A percentile compares a stretch with the other conserved stretches of the same genome.
These are phyloP conservation scores for Corymbia citriodora DNA, from an alignment of 441 rosid genomes.

Conservation along the genomic window DNA sequence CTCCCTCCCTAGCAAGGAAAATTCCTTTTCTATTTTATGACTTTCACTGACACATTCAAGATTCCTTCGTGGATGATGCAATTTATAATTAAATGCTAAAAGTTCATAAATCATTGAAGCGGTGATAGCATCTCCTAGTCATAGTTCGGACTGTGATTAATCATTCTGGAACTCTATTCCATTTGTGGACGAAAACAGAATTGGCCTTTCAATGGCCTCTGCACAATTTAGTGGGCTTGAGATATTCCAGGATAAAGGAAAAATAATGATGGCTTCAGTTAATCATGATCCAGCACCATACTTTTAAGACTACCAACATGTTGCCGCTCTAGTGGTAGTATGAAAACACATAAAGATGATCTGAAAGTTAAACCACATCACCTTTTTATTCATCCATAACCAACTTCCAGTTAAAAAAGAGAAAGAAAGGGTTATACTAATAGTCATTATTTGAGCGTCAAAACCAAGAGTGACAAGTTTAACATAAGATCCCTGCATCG, in stretches of 20 bases:
- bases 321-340: not conserved
- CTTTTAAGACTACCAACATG: not conserved
- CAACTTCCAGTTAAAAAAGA: not conserved
- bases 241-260: not conserved
- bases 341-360: not conserved
- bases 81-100: not conserved
- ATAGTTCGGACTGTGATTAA: not conserved
- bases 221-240: not conserved
- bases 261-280: not conserved
- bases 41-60: not conserved
- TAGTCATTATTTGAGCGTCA: not conserved
- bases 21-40: fast-evolving
- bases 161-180: not conserved
- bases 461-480: not conserved
- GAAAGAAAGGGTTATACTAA: not conserved
- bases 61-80: not conserved
- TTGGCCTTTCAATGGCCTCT: not conserved
- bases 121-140: not conserved
- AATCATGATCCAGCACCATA: not conserved
- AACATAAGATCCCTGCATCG: not conserved
- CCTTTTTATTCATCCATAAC: not conserved
- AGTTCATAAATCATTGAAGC: not conserved
- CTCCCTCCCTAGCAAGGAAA: not conserved
- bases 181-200: not conserved
- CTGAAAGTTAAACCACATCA: not conserved